Evolutionary conservation across 805 yeast genomes (phyloP).

Genomic region (Zygosaccharomyces bailii): DNA sequence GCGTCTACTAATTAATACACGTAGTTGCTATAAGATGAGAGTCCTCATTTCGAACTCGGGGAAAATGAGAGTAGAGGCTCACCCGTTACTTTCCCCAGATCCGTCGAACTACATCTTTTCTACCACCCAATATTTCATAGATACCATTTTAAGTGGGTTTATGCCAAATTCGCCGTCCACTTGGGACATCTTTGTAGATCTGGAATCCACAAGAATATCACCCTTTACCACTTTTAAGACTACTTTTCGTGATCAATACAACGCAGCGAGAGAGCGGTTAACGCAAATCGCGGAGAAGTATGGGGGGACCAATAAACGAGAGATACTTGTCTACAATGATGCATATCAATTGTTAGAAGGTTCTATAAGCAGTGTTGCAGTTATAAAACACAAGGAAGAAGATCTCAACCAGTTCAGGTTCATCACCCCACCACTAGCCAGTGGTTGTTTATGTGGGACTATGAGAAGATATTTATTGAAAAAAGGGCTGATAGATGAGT

Average conservation of each 20-base stretch:
- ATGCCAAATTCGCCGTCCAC: slow-evolving; percentile 25
- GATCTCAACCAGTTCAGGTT: slow-evolving; percentile 43
- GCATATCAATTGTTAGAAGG: slow-evolving; percentile 71
- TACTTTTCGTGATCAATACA: slow-evolving; percentile 63
- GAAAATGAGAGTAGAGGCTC: slow-evolving; percentile 38
- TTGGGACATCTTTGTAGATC: slow-evolving; percentile 66
- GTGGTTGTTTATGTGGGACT: slow-evolving; percentile 86
- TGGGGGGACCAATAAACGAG: slow-evolving; percentile 42
- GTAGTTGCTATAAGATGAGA: slow-evolving; percentile 46
- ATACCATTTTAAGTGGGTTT: slow-evolving; percentile 27
- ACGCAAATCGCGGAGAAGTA: slow-evolving; percentile 32
- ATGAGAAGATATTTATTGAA: slow-evolving; percentile 61
- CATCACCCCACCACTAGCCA: slow-evolving; percentile 74
- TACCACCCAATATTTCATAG: slow-evolving; percentile 29
- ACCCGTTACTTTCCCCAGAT: slow-evolving; percentile 31
- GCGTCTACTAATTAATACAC: slow-evolving; percentile 26
- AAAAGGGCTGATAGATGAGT: slow-evolving; percentile 52
- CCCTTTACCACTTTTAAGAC: slow-evolving; percentile 89
- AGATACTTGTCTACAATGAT: slow-evolving; percentile 67
- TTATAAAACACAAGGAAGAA: slow-evolving; percentile 33
- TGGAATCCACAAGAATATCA: slow-evolving; percentile 49
- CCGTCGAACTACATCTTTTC: background rate
- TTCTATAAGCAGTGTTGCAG: slow-evolving; percentile 75
- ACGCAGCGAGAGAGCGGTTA: slow-evolving; percentile 53
- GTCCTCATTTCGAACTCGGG: slow-evolving; percentile 41